A percentile compares a stretch with the other conserved stretches of the same genome.
Conservation (phyloP, 148 eudicot species). For the Camellia lanceoleosa region DNA sequence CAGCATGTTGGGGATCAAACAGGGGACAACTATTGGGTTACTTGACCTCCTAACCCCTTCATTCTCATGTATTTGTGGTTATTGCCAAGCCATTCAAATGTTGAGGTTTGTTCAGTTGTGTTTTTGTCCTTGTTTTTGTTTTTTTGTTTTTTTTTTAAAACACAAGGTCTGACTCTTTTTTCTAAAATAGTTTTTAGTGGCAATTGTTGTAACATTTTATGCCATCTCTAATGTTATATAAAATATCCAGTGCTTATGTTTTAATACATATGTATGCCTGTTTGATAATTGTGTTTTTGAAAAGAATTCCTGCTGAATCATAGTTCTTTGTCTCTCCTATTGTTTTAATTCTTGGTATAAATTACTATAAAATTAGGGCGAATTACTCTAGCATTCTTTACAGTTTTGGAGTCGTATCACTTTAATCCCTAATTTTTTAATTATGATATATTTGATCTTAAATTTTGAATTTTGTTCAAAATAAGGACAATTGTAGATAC, state of each 20-base stretch:
- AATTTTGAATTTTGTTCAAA: too few species aligned
- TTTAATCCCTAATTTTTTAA: too few species aligned
- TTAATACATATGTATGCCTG: not conserved
- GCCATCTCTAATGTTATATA: not conserved
- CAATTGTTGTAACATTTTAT: not conserved
- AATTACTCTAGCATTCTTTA: too few species aligned
- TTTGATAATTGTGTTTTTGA: not conserved
- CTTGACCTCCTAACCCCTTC: not conserved
- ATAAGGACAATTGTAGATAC: too few species aligned
- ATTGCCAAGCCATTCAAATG: not conserved
- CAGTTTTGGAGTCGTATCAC: too few species aligned
- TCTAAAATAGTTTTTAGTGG: not conserved
- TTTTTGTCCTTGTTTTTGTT: not conserved
- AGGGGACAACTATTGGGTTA: not conserved
- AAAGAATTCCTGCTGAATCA: not conserved
- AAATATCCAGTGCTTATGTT: too few species aligned
- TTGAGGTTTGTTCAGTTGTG: not conserved
- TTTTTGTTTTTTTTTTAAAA: too few species aligned
- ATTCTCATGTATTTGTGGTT: not conserved
- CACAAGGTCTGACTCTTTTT: too few species aligned
- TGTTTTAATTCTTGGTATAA: too few species aligned
- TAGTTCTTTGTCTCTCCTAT: not conserved
- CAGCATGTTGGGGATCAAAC: not conserved
- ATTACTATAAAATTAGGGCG: too few species aligned
- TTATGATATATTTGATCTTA: too few species aligned